Evolutionary conservation across 208 protist genomes (phyloP).

Genomic region (Herpetomonas samuelpessoai): DNA sequence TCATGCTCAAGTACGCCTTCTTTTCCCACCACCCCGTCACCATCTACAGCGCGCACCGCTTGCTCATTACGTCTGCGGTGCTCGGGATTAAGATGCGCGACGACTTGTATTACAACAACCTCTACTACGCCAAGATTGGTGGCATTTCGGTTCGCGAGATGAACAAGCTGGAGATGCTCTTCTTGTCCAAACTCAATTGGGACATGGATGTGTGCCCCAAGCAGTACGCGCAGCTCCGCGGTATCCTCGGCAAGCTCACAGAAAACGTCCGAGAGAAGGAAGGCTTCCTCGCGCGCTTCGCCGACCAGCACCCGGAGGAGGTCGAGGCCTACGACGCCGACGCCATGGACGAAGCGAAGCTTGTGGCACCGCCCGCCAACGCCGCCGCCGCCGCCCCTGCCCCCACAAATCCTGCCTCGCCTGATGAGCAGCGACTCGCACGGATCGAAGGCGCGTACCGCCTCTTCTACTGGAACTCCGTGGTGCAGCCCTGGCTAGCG

Average conservation of each 20-base stretch:
- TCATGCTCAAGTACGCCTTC: slow-evolving; percentile 84
- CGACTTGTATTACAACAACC: slow-evolving; percentile 92
- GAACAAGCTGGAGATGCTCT: slow-evolving; percentile 90
- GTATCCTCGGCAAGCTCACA: slow-evolving; percentile 28
- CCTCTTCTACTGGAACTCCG: slow-evolving; percentile 28
- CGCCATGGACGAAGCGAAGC: slow-evolving; percentile 21
- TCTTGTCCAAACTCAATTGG: slow-evolving; percentile 79
- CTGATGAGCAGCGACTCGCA: slow-evolving; percentile 11
- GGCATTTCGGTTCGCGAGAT: slow-evolving; percentile 85
- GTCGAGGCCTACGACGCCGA: slow-evolving; percentile 25
- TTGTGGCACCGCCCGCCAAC: neutral
- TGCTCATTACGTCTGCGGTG: slow-evolving; percentile 89
- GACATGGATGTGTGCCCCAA: slow-evolving; percentile 58
- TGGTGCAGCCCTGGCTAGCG: slow-evolving; percentile 27
- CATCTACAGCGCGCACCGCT: slow-evolving; percentile 90
- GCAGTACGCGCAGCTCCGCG: slow-evolving; percentile 47
- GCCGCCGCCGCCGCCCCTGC: neutral
- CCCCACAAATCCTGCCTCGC: neutral
- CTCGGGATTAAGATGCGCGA: slow-evolving; percentile 93
- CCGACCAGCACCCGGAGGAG: slow-evolving; percentile 17
- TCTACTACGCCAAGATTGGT: slow-evolving; percentile 91
- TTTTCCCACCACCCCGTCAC: slow-evolving; percentile 75
- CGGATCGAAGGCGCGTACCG: slow-evolving; percentile 31
- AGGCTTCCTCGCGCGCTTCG: slow-evolving; percentile 28
- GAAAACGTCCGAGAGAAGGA: slow-evolving; percentile 16